Conservation (phyloP, 129 eudicot genomes). For the Smallanthus sonchifolius region DNA sequence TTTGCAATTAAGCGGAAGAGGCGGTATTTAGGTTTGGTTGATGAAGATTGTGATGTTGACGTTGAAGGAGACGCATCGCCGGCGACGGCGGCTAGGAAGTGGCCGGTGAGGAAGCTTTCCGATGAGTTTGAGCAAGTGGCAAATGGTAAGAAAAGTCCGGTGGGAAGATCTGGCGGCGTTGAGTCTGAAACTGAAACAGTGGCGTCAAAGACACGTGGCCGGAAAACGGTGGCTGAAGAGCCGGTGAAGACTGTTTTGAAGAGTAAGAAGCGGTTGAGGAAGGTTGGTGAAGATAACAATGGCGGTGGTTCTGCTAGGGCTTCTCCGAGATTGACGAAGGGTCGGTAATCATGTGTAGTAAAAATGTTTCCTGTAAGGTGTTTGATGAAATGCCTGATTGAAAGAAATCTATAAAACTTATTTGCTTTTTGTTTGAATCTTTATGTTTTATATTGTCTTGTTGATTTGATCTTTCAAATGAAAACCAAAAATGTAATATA, state of each 20-base stretch:
- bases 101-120: constrained; percentile 56
- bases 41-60: constrained; percentile 32
- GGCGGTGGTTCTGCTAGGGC: constrained; percentile 21
- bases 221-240: constrained; percentile 23
- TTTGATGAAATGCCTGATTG: neutral
- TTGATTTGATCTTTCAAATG: too few relatives aligned
- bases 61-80: constrained; percentile 14
- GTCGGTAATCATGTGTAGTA: neutral
- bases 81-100: constrained; percentile 21
- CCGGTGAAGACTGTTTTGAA: constrained; percentile 10
- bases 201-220: constrained; percentile 41
- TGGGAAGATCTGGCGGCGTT: constrained; percentile 2
- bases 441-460: neutral
- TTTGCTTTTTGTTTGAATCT: neutral
- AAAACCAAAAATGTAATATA: too few relatives aligned
- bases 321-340: constrained; percentile 44
- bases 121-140: constrained; percentile 81
- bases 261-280: constrained; percentile 28
- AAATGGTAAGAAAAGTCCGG: constrained; percentile 9
- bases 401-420: too few relatives aligned
- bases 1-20: constrained; percentile 46
- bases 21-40: constrained; percentile 37
- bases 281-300: constrained; percentile 8
- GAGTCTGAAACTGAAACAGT: constrained; percentile 16
- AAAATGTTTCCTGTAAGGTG: constrained; percentile 30